A percentile compares a stretch with the other conserved stretches of the same genome.
These are phyloP conservation scores for Bromus sterilis DNA, from an alignment of 176 grass and related monocot genomes.

Conservation along the genomic window DNA sequence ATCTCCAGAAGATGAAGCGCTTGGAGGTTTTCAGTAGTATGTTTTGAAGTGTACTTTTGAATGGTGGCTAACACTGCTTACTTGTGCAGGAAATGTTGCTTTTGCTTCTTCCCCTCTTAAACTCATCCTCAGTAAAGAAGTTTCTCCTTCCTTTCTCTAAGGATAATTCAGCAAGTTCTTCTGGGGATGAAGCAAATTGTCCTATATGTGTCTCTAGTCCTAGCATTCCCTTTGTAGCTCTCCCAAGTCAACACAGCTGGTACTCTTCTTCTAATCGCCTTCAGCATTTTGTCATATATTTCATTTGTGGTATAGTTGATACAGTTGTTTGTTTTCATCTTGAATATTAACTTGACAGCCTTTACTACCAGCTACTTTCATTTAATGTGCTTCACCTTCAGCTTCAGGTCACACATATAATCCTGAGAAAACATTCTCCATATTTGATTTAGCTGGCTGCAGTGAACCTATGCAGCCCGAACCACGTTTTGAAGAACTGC, in stretches of 20 bases:
- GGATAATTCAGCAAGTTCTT: conserved; percentile 61
- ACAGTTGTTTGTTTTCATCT: not conserved
- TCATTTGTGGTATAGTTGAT: not conserved
- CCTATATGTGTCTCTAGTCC: conserved; percentile 69
- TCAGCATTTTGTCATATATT: not conserved
- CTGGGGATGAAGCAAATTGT: conserved; percentile 68
- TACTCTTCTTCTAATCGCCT: conserved; percentile 16
- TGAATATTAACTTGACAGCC: not conserved
- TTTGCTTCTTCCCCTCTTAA: conserved; percentile 92
- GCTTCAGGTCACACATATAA: not conserved
- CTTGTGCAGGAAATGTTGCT: conserved; percentile 98
- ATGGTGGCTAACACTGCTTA: not conserved
- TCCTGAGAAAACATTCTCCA: not conserved
- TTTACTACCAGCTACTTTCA: not conserved
- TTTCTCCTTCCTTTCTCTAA: conserved; percentile 91
- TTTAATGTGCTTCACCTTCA: not conserved
- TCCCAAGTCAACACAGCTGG: conserved; percentile 95
- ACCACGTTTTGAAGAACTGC: not conserved
- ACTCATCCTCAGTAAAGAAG: conserved; percentile 84
- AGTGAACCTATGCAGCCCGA: not conserved
- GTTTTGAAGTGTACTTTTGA: not conserved
- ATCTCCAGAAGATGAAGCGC: too few relatives aligned
- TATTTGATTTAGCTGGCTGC: not conserved
- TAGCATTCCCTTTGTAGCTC: conserved; percentile 76
- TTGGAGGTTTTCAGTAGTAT: too few relatives aligned